These are phyloP conservation scores for Aaosphaeria arxii DNA, from an alignment of 2,329 filamentous ascomycete genomes.

Conservation along the genomic window DNA sequence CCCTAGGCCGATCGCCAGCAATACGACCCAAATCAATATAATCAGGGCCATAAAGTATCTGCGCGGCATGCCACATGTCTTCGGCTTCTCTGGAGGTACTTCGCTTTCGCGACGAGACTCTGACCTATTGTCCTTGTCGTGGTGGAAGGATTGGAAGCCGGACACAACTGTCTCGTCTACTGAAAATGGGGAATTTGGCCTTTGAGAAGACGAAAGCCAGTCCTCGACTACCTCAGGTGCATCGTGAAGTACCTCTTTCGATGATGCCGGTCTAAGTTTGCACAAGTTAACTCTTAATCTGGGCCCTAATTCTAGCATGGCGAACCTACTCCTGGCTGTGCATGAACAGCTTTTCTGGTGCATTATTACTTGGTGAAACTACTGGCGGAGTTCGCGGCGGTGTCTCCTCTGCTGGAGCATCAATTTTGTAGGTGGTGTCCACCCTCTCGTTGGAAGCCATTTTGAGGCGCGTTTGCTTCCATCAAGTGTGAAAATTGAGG, in stretches of 20 bases:
- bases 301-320: not conserved
- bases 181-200: slow-evolving; percentile 9
- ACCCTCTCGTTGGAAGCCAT: slow-evolving; percentile 3
- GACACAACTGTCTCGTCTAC: slow-evolving; percentile 12
- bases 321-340: slow-evolving; percentile 6
- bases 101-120: slow-evolving; percentile 5
- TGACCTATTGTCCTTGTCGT: slow-evolving; percentile 8
- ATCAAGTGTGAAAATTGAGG: not conserved
- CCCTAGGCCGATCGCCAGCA: slow-evolving; percentile 24
- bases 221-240: slow-evolving; percentile 11
- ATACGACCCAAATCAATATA: slow-evolving; percentile 18
- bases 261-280: slow-evolving; percentile 9
- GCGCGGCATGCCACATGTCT: slow-evolving; percentile 7
- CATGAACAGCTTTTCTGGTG: slow-evolving; percentile 12
- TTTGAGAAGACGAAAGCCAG: slow-evolving; percentile 3
- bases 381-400: slow-evolving; percentile 1
- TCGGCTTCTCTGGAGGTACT: slow-evolving; percentile 3
- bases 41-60: slow-evolving; percentile 7
- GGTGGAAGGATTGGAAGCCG: slow-evolving; percentile 9
- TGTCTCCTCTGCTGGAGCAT: slow-evolving; percentile 2
- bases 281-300: not conserved
- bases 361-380: slow-evolving; percentile 8
- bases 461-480: not conserved
- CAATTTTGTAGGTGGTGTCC: not conserved
- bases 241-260: slow-evolving; percentile 14